Evolutionary conservation across 148 eudicot genomes (phyloP).

Genomic region (Rhododendron ferrugineum): DNA sequence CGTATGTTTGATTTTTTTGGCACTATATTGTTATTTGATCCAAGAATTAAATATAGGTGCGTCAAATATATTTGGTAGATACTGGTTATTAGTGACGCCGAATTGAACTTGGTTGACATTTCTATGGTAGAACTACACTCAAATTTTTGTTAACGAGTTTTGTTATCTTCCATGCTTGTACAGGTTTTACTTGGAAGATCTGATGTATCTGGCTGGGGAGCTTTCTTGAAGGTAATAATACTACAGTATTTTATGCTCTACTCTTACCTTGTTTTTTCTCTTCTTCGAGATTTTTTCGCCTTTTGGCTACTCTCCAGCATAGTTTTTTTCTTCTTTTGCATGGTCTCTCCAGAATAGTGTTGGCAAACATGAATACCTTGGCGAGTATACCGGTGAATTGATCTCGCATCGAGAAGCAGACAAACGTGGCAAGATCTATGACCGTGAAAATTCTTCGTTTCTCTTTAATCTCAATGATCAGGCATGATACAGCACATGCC

Average conservation of each 20-base stretch:
- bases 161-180: background rate
- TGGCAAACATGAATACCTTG: constrained; percentile 89
- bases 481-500: constrained; percentile 26
- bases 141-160: background rate
- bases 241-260: background rate
- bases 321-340: background rate
- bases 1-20: background rate
- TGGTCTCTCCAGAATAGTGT: constrained; percentile 60
- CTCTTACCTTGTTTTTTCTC: constrained; percentile 1
- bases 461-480: constrained; percentile 94
- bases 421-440: constrained; percentile 96
- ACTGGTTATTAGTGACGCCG: background rate
- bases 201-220: constrained; percentile 99
- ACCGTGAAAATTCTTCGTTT: constrained; percentile 88
- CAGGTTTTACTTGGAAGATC: constrained; percentile 97
- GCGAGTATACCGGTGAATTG: constrained; percentile 96
- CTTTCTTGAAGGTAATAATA: constrained; percentile 78
- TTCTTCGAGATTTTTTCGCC: constrained; percentile 14
- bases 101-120: background rate
- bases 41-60: background rate
- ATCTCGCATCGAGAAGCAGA: constrained; percentile 99
- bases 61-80: background rate
- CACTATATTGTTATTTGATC: background rate
- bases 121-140: background rate
- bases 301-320: background rate